Conservation (phyloP, 2,329 filamentous ascomycete genomes). For the Aspergillus unguis region DNA sequence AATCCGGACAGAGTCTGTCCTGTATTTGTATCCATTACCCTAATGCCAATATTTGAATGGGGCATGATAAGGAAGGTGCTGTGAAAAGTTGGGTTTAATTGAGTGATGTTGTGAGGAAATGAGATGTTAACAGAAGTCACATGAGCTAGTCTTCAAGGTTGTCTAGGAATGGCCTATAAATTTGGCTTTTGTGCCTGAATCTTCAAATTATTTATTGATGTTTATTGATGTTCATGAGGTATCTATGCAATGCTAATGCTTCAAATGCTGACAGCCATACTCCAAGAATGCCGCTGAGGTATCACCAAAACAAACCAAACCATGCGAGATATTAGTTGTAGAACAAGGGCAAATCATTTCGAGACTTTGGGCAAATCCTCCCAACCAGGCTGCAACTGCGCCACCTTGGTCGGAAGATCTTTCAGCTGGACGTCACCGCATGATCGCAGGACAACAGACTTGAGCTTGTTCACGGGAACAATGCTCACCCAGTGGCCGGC, state of each 20-base stretch:
- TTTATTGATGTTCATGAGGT: no score
- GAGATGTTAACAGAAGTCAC: no score
- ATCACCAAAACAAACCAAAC: constrained; percentile 11
- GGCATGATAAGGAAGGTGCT: no score
- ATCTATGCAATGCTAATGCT: neutral
- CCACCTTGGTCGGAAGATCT: constrained; percentile 34
- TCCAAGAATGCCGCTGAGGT: constrained; percentile 24
- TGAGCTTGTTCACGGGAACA: constrained; percentile 44
- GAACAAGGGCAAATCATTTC: constrained; percentile 3
- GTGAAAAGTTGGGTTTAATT: no score
- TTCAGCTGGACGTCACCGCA: constrained; percentile 34
- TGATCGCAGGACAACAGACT: constrained; percentile 48
- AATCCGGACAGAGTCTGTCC: no score
- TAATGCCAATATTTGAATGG: no score
- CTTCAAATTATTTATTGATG: no score
- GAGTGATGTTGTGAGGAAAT: no score
- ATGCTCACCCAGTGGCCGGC: constrained; percentile 50
- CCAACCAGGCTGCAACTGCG: constrained; percentile 27
- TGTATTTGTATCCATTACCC: no score
- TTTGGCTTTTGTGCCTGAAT: no score
- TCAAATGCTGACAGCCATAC: constrained; percentile 19
- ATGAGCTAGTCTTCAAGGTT: no score
- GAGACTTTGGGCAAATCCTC: constrained; percentile 19
- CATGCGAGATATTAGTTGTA: constrained; percentile 8
- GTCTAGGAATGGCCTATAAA: no score